A percentile compares a stretch with the other conserved stretches of the same genome.
Conservation (phyloP, 768 basidiomycete species). For the Panellus pusillus region DNA sequence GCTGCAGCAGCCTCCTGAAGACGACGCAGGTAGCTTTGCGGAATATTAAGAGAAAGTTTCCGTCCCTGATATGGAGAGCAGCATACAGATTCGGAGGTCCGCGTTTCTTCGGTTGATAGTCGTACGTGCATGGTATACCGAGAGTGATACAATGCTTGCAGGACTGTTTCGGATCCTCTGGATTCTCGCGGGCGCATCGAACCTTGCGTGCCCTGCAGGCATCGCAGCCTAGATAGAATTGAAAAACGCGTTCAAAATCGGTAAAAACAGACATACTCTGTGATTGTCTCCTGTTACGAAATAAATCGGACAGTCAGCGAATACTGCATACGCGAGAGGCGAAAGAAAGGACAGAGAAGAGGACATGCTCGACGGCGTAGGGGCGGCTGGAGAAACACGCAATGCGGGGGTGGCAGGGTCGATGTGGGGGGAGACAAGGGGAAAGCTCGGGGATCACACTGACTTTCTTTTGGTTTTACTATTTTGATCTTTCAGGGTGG, state of each 20-base stretch:
- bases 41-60: slow-evolving; percentile 6
- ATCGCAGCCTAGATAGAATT: slow-evolving; percentile 64
- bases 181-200: slow-evolving; percentile 77
- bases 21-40: slow-evolving; percentile 67
- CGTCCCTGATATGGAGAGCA: slow-evolving; percentile 3
- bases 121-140: slow-evolving; percentile 84
- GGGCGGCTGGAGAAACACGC: slow-evolving; percentile 36
- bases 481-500: slow-evolving; percentile 61
- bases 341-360: slow-evolving; percentile 22
- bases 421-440: slow-evolving; percentile 40
- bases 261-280: slow-evolving; percentile 58
- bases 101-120: slow-evolving; percentile 91
- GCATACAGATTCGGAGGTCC: slow-evolving; percentile 89
- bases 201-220: slow-evolving; percentile 87
- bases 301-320: slow-evolving; percentile 37
- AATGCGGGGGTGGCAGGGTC: slow-evolving; percentile 35
- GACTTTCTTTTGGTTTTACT: slow-evolving; percentile 81
- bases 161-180: slow-evolving; percentile 71
- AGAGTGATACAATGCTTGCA: slow-evolving; percentile 89
- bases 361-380: slow-evolving; percentile 22
- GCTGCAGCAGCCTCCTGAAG: slow-evolving; percentile 75
- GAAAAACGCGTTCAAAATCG: slow-evolving; percentile 21
- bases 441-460: slow-evolving; percentile 59
- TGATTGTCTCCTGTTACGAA: slow-evolving; percentile 67
- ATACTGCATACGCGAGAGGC: slow-evolving; percentile 23